Percentiles rank a stretch among this genome's conserved stretches.
These are phyloP conservation scores for Rhizopogon vulgaris DNA, from an alignment of 768 basidiomycete species.

Conservation along the genomic window DNA sequence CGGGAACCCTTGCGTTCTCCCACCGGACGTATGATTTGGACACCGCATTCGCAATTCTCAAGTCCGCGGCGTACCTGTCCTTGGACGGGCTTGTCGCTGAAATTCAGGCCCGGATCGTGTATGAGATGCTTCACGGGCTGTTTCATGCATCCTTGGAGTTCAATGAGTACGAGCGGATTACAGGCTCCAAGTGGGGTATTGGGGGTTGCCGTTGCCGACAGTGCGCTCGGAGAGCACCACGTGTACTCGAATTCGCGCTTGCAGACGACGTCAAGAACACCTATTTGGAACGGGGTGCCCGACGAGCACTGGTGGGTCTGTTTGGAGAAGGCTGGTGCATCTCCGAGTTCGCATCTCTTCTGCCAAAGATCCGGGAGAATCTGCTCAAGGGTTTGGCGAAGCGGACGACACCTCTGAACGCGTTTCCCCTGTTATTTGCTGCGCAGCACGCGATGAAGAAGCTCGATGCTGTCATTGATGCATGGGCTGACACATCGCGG, in stretches of 20 bases:
- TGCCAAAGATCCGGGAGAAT: slow-evolving; percentile 56
- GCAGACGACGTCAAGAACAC: slow-evolving; percentile 72
- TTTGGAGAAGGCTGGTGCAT: slow-evolving; percentile 91
- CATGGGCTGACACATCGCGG: slow-evolving; percentile 30
- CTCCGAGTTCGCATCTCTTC: slow-evolving; percentile 68
- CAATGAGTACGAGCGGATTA: slow-evolving; percentile 70
- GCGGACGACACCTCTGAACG: slow-evolving; percentile 58
- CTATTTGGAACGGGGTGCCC: slow-evolving; percentile 63
- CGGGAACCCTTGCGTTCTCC: slow-evolving; percentile 89
- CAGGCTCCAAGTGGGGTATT: slow-evolving; percentile 72
- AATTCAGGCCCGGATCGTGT: slow-evolving; percentile 73
- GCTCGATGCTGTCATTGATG: slow-evolving; percentile 51
- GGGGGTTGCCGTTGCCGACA: slow-evolving; percentile 82
- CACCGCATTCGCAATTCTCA: slow-evolving; percentile 86
- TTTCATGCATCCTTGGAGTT: slow-evolving; percentile 81
- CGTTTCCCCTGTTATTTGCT: slow-evolving; percentile 64
- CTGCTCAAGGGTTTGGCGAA: slow-evolving; percentile 72
- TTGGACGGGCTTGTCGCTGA: slow-evolving; percentile 72
- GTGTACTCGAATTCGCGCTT: slow-evolving; percentile 78
- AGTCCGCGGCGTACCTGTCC: slow-evolving; percentile 74
- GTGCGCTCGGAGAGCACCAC: slow-evolving; percentile 73
- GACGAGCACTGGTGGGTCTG: slow-evolving; percentile 71
- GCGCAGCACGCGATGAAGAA: slow-evolving; percentile 56
- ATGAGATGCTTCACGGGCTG: slow-evolving; percentile 88
- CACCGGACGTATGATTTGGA: slow-evolving; percentile 90